These are phyloP conservation scores for Ophiostoma angusticollis DNA, from an alignment of 2,329 filamentous ascomycete species.

Conservation along the genomic window DNA sequence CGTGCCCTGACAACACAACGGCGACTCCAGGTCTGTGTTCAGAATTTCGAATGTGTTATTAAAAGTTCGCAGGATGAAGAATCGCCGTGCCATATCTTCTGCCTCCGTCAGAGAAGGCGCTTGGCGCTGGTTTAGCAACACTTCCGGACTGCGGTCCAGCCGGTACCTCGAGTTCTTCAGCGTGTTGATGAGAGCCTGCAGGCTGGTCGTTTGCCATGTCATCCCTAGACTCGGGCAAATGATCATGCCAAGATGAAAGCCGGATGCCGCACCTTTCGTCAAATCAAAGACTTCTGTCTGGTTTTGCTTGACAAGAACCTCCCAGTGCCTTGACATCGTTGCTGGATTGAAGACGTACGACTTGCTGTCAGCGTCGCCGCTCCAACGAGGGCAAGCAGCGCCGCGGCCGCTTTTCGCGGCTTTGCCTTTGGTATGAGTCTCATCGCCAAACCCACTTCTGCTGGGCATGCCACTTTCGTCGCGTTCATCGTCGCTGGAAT, in stretches of 20 bases:
- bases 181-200: background rate
- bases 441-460: no score
- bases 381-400: background rate
- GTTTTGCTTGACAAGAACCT: background rate
- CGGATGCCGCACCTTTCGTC: background rate
- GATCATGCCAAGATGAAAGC: constrained; percentile 4
- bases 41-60: constrained; percentile 36
- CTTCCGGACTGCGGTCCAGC: background rate
- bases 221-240: constrained; percentile 9
- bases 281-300: background rate
- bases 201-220: background rate
- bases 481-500: background rate
- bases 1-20: constrained; percentile 12
- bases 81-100: constrained; percentile 11
- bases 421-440: background rate
- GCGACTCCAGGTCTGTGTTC: constrained; percentile 19
- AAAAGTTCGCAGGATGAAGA: constrained; percentile 34
- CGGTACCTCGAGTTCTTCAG: constrained; percentile 3
- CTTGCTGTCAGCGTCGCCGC: background rate
- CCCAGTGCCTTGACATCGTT: constrained; percentile 1
- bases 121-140: constrained; percentile 3
- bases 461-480: background rate
- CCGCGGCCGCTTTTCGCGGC: background rate
- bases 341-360: background rate
- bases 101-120: constrained; percentile 3